phyloP scores from a whole-genome alignment of 805 yeast species.

The Nakazawaea wickerhamii region DNA sequence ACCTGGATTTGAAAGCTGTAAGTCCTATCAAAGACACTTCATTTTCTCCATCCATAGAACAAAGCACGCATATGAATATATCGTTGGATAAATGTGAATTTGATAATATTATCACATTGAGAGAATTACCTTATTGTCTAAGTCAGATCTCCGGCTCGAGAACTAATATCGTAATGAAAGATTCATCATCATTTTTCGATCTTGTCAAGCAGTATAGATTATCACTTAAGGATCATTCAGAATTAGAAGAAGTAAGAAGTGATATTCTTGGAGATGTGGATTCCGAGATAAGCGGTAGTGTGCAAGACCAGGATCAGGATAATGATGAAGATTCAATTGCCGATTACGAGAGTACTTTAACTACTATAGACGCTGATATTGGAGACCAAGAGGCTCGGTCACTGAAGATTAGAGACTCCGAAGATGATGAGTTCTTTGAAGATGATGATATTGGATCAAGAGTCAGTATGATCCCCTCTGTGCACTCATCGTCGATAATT shows the following conservation, averaged over 20 bases:
- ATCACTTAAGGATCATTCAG: background rate
- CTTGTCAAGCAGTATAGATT: slow-evolving; percentile 6
- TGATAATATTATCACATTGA: slow-evolving; percentile 18
- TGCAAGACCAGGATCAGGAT: slow-evolving; percentile 5
- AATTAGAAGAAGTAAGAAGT: slow-evolving; percentile 2
- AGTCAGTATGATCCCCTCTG: slow-evolving; percentile 25
- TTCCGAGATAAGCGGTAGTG: background rate
- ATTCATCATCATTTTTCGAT: slow-evolving; percentile 12
- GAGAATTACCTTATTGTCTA: slow-evolving; percentile 22
- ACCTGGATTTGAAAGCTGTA: slow-evolving; percentile 38
- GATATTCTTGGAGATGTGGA: background rate
- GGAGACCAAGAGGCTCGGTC: slow-evolving; percentile 16
- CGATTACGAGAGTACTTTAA: slow-evolving; percentile 15
- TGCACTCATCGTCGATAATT: slow-evolving; percentile 23
- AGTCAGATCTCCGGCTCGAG: background rate
- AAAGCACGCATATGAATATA: background rate
- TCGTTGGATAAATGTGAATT: slow-evolving; percentile 7
- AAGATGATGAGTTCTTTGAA: slow-evolving; percentile 25
- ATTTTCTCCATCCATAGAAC: background rate
- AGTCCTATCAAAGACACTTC: slow-evolving; percentile 1
- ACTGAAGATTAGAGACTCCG: background rate
- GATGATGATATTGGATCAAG: slow-evolving; percentile 15
- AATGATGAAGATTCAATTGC: slow-evolving; percentile 15
- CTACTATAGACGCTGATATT: slow-evolving; percentile 14
- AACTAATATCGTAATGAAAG: slow-evolving; percentile 6